These are phyloP conservation scores for Rhodotorula sp. DNA, from an alignment of 1,284 basidiomycete species.

Conservation along the genomic window DNA sequence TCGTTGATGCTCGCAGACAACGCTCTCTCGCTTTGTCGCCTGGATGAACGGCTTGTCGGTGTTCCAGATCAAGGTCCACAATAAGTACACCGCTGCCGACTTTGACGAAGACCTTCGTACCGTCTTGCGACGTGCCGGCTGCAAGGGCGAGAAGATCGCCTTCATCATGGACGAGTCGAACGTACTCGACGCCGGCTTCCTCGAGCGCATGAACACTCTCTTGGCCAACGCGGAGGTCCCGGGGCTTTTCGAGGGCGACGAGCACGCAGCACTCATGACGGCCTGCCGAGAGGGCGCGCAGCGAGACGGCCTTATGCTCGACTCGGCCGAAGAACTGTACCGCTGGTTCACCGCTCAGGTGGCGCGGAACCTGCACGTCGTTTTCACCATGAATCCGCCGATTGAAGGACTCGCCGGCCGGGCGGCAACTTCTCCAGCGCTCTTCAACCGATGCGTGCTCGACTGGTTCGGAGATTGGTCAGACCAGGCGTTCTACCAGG, in stretches of 20 bases:
- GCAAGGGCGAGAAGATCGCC: slow-evolving; percentile 98
- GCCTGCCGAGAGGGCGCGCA: slow-evolving; percentile 98
- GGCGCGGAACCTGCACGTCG: slow-evolving; percentile 92
- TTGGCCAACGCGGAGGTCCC: slow-evolving; percentile 99
- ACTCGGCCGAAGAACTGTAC: slow-evolving; percentile 95
- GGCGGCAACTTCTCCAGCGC: slow-evolving; percentile 92
- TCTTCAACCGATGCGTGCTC: slow-evolving; percentile 96
- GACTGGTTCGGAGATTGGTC: slow-evolving; percentile 99
- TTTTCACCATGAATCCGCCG: slow-evolving; percentile 99
- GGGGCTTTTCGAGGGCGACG: slow-evolving; percentile 96
- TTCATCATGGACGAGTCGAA: slow-evolving; percentile 99
- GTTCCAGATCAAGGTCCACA: slow-evolving; percentile 98
- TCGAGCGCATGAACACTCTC: slow-evolving; percentile 98
- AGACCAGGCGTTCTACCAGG: slow-evolving; percentile 94
- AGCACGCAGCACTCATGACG: slow-evolving; percentile 93
- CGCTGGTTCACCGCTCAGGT: slow-evolving; percentile 97
- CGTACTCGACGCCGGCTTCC: slow-evolving; percentile 94
- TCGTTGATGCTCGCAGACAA: slow-evolving; percentile 63
- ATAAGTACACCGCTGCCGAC: slow-evolving; percentile 96
- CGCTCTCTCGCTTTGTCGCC: slow-evolving; percentile 94
- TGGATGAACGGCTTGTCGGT: slow-evolving; percentile 99
- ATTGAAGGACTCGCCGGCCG: slow-evolving; percentile 68
- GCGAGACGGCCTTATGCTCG: slow-evolving; percentile 94
- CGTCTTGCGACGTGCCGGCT: slow-evolving; percentile 88
- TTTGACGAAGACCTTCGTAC: slow-evolving; percentile 96